Evolutionary conservation across 2,329 filamentous ascomycete species (phyloP).

Genomic region (Ophiostoma tasmaniense): DNA sequence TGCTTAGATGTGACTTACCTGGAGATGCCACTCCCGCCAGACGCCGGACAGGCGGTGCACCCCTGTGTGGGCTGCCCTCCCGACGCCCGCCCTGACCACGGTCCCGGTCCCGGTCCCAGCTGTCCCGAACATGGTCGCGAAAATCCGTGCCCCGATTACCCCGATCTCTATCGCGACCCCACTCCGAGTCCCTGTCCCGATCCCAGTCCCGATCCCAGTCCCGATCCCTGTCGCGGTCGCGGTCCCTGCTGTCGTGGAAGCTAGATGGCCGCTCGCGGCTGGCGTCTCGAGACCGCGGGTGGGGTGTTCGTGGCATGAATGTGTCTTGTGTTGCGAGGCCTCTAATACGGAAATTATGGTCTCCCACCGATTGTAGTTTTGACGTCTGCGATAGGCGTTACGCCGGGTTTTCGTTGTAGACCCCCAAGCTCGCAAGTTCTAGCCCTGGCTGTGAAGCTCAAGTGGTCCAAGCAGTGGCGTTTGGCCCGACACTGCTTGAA

Average conservation of each 20-base stretch:
- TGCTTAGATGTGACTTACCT: not conserved
- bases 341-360: not conserved
- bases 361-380: not conserved
- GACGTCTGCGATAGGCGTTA: not conserved
- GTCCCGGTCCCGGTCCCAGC: not conserved
- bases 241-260: conserved; percentile 12
- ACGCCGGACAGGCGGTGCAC: not conserved
- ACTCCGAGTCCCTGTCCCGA: not conserved
- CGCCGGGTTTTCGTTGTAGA: not conserved
- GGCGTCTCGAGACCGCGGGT: not conserved
- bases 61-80: not conserved
- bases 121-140: not conserved
- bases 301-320: not conserved
- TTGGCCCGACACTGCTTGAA: not conserved
- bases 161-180: not conserved
- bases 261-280: not conserved
- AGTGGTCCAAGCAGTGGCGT: not conserved
- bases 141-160: not conserved
- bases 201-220: not conserved
- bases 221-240: conserved; percentile 14
- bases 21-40: not conserved
- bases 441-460: not conserved
- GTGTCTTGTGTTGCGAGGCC: not conserved
- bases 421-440: not conserved
- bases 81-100: not conserved